Conservation (phyloP, 805 yeast species). For the Candida railenensis region DNA sequence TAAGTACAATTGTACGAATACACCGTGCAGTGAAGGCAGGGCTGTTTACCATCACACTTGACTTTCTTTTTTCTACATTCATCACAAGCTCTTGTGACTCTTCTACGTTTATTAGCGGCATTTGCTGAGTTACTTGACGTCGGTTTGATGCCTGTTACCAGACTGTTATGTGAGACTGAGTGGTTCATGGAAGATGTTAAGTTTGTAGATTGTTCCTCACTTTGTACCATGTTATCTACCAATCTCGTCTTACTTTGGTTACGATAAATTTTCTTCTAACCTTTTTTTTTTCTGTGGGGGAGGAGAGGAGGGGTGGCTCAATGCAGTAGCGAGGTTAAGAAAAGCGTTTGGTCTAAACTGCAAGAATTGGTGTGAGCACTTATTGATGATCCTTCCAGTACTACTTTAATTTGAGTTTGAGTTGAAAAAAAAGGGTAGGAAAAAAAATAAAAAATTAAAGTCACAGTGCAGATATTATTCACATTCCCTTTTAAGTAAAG, state of each 20-base stretch:
- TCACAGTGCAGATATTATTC: neutral
- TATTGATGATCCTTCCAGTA: no score
- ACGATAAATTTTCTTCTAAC: neutral
- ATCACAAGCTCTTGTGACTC: slow-evolving; percentile 76
- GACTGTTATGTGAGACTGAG: neutral
- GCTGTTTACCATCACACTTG: slow-evolving; percentile 76
- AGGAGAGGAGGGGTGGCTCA: neutral
- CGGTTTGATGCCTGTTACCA: neutral
- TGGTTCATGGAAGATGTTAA: neutral
- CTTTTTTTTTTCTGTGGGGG: neutral
- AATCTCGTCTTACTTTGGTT: neutral
- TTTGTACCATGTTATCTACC: neutral
- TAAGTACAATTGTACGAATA: slow-evolving; percentile 84
- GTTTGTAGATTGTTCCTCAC: neutral
- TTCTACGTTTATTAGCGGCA: slow-evolving; percentile 47
- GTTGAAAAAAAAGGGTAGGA: neutral
- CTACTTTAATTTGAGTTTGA: neutral
- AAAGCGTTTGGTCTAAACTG: neutral
- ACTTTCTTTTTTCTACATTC: slow-evolving; percentile 75
- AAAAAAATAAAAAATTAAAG: neutral
- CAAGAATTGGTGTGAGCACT: neutral
- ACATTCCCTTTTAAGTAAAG: neutral
- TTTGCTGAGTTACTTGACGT: slow-evolving; percentile 23
- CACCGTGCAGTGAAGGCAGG: slow-evolving; percentile 82
- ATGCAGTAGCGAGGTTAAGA: neutral